Evolutionary conservation across 345 rosid genomes (phyloP).

Genomic region (Cochlearia excelsa): DNA sequence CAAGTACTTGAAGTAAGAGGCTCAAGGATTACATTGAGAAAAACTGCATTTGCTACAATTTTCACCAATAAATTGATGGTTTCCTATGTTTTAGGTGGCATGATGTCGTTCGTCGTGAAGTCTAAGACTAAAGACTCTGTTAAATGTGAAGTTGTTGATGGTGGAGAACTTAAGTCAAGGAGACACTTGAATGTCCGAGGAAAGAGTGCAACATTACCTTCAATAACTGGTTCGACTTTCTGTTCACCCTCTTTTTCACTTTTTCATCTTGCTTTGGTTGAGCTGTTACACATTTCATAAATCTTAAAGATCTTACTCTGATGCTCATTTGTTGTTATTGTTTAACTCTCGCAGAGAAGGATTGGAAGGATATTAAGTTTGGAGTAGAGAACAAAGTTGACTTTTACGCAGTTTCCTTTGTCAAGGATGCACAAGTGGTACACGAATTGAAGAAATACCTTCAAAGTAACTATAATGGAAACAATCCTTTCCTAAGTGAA

Average conservation of each 20-base stretch:
- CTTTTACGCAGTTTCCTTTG: slow-evolving; percentile 96
- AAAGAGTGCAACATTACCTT: slow-evolving; percentile 95
- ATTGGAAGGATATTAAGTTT: slow-evolving; percentile 98
- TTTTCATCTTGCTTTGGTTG: background rate
- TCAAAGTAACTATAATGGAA: slow-evolving; percentile 42
- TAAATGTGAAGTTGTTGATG: slow-evolving; percentile 91
- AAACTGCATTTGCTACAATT: background rate
- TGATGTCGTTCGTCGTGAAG: slow-evolving; percentile 91
- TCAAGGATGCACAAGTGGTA: slow-evolving; percentile 98
- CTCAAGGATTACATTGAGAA: too few relatives aligned
- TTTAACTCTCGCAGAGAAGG: slow-evolving; percentile 67
- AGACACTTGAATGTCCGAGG: slow-evolving; percentile 97
- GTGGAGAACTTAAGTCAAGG: slow-evolving; percentile 98
- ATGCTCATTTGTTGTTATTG: slow-evolving; percentile 17
- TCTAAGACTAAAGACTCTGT: slow-evolving; percentile 95
- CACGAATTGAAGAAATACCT: slow-evolving; percentile 96
- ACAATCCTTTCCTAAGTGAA: slow-evolving; percentile 10
- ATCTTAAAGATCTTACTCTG: background rate
- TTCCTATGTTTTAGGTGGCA: slow-evolving; percentile 65
- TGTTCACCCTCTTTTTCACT: background rate
- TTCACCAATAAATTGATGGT: slow-evolving; percentile 2
- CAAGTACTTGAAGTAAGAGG: background rate
- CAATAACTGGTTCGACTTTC: slow-evolving; percentile 70
- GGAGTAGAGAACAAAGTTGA: slow-evolving; percentile 96
- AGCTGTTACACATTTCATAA: background rate